Base-by-base conservation (phyloP, 139 green algal species). In the Monoraphidium neglectum region DNA sequence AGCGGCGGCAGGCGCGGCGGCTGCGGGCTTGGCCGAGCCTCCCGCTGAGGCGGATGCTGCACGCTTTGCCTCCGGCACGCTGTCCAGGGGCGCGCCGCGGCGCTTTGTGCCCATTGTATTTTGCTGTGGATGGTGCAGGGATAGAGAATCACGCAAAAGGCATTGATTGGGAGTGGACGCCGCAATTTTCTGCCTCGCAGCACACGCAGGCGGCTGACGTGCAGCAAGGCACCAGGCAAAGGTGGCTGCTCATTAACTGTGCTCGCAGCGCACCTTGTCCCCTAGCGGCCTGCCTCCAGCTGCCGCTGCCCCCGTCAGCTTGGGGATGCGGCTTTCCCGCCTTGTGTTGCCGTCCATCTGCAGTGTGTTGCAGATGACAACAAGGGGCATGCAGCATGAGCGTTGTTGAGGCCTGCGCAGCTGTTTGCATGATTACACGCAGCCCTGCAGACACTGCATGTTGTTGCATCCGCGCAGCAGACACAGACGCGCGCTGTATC, bases 51-150 rank as follows among this genome's bases (percentile, higher is more conserved):
- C 68, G 60, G 1, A 60, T 67, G 10, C 49, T 47, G 3, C 49
- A 47, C 81, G 72, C 53, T 86, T 86, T 4, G 68, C 60, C 23
- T 86, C 81, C 18, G 81, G 81, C 6, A 68, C 63, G 8, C 32
- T 51, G 23, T 86, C 76, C 1, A 79, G 33, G 1, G 70, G 64
- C 1, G 71, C 80, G 2, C 75, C 80, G 26, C 79, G 76, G 10
- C 80, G 67, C 70, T 86, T 86, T 16, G 64, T 51, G n/a, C 76
- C 74, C 28, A 80, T 40, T 0, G 53, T 62, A 24, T 74, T 74
- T 36, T 43, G 64, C 65, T 80, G 66, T 18, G 53, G 21, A 2
- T 32, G 56, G 56, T 8, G 10, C 12, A 15, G 12, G 8, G 56
- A 5, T 10, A 30, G 56, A 6, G 10, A 6, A 36, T 18, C 26